A percentile compares a stretch with the other conserved stretches of the same genome.
Evolutionary conservation across 768 basidiomycete genomes (phyloP).

Genomic region (Leccinum variicolor): DNA sequence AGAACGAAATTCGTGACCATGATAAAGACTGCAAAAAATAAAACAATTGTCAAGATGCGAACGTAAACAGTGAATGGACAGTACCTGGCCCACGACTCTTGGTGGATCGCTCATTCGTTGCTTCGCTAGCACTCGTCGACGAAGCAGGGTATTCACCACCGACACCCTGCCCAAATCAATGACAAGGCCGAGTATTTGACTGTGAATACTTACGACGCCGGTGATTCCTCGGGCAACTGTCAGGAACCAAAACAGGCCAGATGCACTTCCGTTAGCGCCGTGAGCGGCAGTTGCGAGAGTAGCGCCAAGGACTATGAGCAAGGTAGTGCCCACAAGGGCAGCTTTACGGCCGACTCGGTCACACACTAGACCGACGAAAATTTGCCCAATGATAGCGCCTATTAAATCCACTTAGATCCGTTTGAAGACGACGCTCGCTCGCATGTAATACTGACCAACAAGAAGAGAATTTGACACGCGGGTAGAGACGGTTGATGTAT

Average conservation of each 20-base stretch:
- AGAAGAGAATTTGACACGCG: slow-evolving; percentile 69
- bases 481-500: slow-evolving; percentile 61
- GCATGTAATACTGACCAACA: slow-evolving; percentile 44
- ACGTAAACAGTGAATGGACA: slow-evolving; percentile 3
- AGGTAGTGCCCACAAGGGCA: slow-evolving; percentile 67
- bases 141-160: slow-evolving; percentile 79
- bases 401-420: slow-evolving; percentile 2
- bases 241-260: slow-evolving; percentile 72
- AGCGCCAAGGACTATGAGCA: slow-evolving; percentile 67
- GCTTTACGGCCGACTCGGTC: slow-evolving; percentile 73
- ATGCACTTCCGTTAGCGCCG: slow-evolving; percentile 50
- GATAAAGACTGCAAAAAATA: slow-evolving; percentile 50
- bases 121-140: slow-evolving; percentile 65
- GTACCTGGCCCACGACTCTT: slow-evolving; percentile 58
- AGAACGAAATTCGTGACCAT: slow-evolving; percentile 75
- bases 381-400: slow-evolving; percentile 62
- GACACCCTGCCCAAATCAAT: slow-evolving; percentile 46
- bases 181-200: neutral
- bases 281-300: slow-evolving; percentile 66
- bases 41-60: neutral
- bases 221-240: slow-evolving; percentile 71
- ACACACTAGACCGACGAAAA: slow-evolving; percentile 65
- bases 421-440: neutral
- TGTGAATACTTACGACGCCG: slow-evolving; percentile 45
- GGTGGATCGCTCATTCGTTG: slow-evolving; percentile 67